phyloP scores from a whole-genome alignment of 768 basidiomycete genomes.

The Mrakia blollopis region DNA sequence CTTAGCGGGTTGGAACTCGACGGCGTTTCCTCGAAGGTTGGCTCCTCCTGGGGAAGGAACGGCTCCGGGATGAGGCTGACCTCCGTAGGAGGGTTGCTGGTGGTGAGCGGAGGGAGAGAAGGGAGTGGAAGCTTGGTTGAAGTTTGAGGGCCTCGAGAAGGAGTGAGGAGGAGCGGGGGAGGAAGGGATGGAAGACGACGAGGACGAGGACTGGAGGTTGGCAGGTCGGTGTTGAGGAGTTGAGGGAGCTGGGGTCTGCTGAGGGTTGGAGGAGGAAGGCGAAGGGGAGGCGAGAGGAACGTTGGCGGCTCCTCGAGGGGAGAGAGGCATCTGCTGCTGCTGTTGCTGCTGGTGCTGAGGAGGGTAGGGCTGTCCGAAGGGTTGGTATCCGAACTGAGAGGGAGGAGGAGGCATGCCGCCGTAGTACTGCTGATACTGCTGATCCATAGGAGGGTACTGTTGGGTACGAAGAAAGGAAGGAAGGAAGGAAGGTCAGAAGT shows the following conservation, averaged over 20 bases:
- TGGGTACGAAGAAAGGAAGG: constrained; percentile 10
- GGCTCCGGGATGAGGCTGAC: not conserved
- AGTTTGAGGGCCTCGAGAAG: constrained; percentile 28
- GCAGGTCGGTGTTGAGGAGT: constrained; percentile 31
- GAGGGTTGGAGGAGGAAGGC: constrained; percentile 21
- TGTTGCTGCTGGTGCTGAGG: constrained; percentile 25
- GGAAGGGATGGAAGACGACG: constrained; percentile 18
- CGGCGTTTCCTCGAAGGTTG: constrained; percentile 32
- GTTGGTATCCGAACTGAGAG: constrained; percentile 35
- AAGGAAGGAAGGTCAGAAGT: not conserved
- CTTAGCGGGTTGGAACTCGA: constrained; percentile 43
- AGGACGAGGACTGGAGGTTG: constrained; percentile 21
- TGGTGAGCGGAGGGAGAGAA: constrained; percentile 30
- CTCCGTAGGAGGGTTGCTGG: constrained; percentile 10
- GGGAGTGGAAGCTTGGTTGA: constrained; percentile 26
- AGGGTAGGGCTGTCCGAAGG: constrained; percentile 34
- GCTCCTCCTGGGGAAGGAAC: constrained; percentile 31
- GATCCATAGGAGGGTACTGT: constrained; percentile 29
- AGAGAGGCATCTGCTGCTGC: constrained; percentile 34
- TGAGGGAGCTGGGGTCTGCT: constrained; percentile 32
- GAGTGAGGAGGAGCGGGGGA: constrained; percentile 26
- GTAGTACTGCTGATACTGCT: constrained; percentile 35
- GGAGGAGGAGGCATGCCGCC: constrained; percentile 30
- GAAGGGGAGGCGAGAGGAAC: constrained; percentile 34
- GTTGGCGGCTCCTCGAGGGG: constrained; percentile 34